Evolutionary conservation across 1,284 basidiomycete species (phyloP).

Genomic region (Inonotus obliquus): DNA sequence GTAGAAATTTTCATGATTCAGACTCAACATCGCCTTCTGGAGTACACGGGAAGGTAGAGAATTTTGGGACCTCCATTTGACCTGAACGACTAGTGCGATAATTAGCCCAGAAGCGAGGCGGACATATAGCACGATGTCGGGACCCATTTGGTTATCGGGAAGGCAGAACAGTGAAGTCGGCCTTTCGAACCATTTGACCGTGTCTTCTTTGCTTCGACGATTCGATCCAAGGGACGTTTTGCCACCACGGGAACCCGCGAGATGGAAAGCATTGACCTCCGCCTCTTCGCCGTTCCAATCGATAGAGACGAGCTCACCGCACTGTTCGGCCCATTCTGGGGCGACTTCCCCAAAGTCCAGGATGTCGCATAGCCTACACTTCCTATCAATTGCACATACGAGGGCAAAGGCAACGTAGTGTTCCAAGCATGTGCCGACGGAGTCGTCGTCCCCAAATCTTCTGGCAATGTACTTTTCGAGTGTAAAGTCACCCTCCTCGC

Average conservation of each 20-base stretch:
- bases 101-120: too few relatives aligned
- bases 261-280: neutral
- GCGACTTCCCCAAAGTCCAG: neutral
- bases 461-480: neutral
- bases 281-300: too few relatives aligned
- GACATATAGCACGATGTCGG: neutral
- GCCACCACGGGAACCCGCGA: neutral
- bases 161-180: neutral
- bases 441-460: neutral
- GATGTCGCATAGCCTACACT: neutral
- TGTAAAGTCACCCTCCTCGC: neutral
- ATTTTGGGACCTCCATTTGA: too few relatives aligned
- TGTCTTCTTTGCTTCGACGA: neutral
- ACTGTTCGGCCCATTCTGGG: neutral
- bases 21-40: too few relatives aligned
- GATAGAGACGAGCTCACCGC: neutral
- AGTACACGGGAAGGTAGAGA: too few relatives aligned
- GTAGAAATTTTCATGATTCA: too few relatives aligned
- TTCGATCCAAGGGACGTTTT: neutral
- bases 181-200: neutral
- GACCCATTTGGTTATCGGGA: neutral
- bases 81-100: too few relatives aligned
- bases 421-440: neutral
- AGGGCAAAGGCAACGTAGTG: neutral
- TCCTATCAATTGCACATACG: neutral